These are phyloP conservation scores for Podaxis sp. DNA, from an alignment of 768 basidiomycete species.

Conservation along the genomic window DNA sequence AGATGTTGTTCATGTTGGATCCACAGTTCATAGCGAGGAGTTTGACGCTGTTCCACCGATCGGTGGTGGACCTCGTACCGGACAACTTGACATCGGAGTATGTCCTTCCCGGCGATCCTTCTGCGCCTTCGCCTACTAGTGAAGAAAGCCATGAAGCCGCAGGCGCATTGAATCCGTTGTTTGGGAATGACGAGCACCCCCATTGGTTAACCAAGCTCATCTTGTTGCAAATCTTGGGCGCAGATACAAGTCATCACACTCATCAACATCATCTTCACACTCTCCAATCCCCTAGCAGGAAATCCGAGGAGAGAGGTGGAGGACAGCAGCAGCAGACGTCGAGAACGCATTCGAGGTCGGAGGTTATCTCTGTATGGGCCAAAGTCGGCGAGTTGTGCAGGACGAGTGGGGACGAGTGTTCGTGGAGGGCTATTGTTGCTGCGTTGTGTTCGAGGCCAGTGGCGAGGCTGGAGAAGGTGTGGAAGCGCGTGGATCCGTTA, in stretches of 20 bases:
- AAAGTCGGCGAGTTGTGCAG: conserved; percentile 73
- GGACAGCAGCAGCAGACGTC: conserved; percentile 33
- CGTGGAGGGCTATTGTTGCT: conserved; percentile 72
- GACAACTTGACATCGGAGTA: conserved; percentile 51
- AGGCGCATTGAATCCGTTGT: conserved; percentile 35
- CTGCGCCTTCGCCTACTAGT: not conserved
- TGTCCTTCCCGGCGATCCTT: conserved; percentile 33
- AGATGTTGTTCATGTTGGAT: conserved; percentile 65
- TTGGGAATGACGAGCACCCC: conserved; percentile 69
- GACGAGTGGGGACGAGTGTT: conserved; percentile 72
- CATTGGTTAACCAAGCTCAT: conserved; percentile 83
- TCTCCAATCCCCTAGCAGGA: conserved; percentile 30
- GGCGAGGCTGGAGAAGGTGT: conserved; percentile 75
- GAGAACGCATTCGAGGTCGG: conserved; percentile 70
- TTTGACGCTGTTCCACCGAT: conserved; percentile 61
- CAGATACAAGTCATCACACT: conserved; percentile 38
- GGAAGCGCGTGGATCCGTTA: conserved; percentile 70
- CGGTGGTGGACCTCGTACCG: conserved; percentile 50
- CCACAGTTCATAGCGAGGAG: conserved; percentile 61
- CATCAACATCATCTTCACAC: conserved; percentile 7
- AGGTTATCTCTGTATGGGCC: conserved; percentile 72
- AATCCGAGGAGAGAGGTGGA: conserved; percentile 31
- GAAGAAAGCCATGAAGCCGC: conserved; percentile 11
- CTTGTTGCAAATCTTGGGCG: conserved; percentile 67
- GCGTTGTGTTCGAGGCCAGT: conserved; percentile 75